A percentile compares a stretch with the other conserved stretches of the same genome.
These are phyloP conservation scores for Trichoderma simmonsii DNA, from an alignment of 2,329 filamentous ascomycete genomes.

Conservation along the genomic window DNA sequence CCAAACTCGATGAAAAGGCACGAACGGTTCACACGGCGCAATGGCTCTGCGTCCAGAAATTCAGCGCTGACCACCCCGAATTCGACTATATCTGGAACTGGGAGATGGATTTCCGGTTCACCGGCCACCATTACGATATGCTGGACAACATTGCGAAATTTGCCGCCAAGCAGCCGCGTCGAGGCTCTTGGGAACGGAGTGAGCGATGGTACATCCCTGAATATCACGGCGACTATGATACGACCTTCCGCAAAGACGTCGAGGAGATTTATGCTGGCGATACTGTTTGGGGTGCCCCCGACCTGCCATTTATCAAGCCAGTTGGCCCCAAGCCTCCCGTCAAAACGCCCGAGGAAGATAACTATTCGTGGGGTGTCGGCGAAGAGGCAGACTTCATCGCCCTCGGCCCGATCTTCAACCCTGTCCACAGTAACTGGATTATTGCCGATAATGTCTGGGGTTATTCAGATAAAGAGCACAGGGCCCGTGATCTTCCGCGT, in stretches of 20 bases:
- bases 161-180: constrained; percentile 64
- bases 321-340: constrained; percentile 62
- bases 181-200: constrained; percentile 70
- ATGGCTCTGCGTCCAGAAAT: constrained; percentile 72
- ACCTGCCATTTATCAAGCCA: constrained; percentile 58
- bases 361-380: constrained; percentile 72
- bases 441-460: constrained; percentile 66
- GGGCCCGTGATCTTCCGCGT: constrained; percentile 59
- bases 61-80: constrained; percentile 71
- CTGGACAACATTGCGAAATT: constrained; percentile 63
- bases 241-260: constrained; percentile 63
- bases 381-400: constrained; percentile 73
- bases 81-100: constrained; percentile 85
- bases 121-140: constrained; percentile 78
- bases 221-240: constrained; percentile 63
- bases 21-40: constrained; percentile 58
- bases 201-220: constrained; percentile 71
- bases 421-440: constrained; percentile 69
- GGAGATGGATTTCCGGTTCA: constrained; percentile 79
- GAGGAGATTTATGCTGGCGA: constrained; percentile 50
- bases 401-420: constrained; percentile 77
- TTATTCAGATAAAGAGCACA: constrained; percentile 52
- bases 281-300: constrained; percentile 65
- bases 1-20: constrained; percentile 60
- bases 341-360: constrained; percentile 56